Evolutionary conservation across 1,284 basidiomycete species (phyloP).

Genomic region (Omphalotus olearius): DNA sequence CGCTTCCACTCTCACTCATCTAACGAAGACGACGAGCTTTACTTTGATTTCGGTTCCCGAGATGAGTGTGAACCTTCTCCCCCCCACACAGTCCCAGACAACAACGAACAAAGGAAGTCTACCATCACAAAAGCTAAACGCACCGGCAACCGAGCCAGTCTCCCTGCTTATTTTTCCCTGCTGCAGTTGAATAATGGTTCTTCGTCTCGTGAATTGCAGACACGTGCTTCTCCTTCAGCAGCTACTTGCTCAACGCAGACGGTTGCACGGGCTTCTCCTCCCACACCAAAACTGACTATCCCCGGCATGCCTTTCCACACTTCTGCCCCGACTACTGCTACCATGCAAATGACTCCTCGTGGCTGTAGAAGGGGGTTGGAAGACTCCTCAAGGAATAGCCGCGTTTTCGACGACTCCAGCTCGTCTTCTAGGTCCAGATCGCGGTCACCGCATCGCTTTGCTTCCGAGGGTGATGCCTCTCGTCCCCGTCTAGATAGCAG

Average conservation of each 20-base stretch:
- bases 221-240: conserved; percentile 23
- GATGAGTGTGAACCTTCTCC: conserved; percentile 35
- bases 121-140: conserved; percentile 46
- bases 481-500: conserved; percentile 26
- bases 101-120: conserved; percentile 26
- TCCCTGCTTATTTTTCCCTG: conserved; percentile 74
- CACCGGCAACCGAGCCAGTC: conserved; percentile 63
- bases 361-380: conserved; percentile 43
- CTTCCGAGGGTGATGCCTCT: conserved; percentile 9
- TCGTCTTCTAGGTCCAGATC: conserved; percentile 31
- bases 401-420: conserved; percentile 25
- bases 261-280: conserved; percentile 47
- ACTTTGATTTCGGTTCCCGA: conserved; percentile 35
- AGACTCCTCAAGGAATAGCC: conserved; percentile 24
- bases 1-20: conserved; percentile 32
- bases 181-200: conserved; percentile 46
- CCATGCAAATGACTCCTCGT: conserved; percentile 37
- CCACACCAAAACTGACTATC: conserved; percentile 47
- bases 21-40: conserved; percentile 42
- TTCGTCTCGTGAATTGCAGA: conserved; percentile 27
- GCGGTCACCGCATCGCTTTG: conserved; percentile 23
- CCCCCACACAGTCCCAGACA: conserved; percentile 16
- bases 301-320: conserved; percentile 21
- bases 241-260: conserved; percentile 47
- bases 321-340: conserved; percentile 18